Evolutionary conservation across 2,329 filamentous ascomycete genomes (phyloP).

Genomic region (Zymoseptoria pseudotritici): DNA sequence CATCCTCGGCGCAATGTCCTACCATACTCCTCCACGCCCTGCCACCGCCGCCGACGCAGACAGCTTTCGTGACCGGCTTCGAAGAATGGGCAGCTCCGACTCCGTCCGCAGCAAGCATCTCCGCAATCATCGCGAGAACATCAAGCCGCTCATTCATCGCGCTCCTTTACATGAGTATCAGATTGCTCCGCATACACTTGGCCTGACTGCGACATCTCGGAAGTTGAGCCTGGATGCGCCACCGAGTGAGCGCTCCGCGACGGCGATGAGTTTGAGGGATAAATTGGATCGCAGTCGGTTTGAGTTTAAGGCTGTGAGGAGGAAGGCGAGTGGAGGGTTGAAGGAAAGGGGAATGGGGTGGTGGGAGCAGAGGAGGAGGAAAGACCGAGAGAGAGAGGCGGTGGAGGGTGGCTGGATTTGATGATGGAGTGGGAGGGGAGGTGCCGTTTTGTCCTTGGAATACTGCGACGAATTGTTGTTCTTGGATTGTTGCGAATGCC

Average conservation of each 20-base stretch:
- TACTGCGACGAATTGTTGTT: not conserved
- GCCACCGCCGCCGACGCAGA: conserved; percentile 2
- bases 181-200: conserved; percentile 19
- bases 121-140: conserved; percentile 5
- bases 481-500: not conserved
- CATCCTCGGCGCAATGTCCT: conserved; percentile 17
- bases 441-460: not conserved
- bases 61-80: conserved; percentile 18
- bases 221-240: conserved; percentile 11
- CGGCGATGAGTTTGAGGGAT: conserved; percentile 20
- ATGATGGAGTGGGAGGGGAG: not conserved
- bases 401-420: conserved; percentile 22
- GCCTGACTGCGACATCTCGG: conserved; percentile 16
- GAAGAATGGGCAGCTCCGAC: conserved; percentile 24
- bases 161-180: conserved; percentile 4
- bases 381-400: conserved; percentile 7
- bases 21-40: conserved; percentile 17
- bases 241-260: conserved; percentile 14
- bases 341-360: conserved; percentile 19
- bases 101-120: conserved; percentile 19
- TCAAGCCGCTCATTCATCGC: conserved; percentile 1
- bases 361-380: conserved; percentile 16
- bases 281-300: conserved; percentile 28
- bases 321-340: conserved; percentile 22
- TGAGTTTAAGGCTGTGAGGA: conserved; percentile 28